Percentiles rank a stretch among this genome's conserved stretches.
Conservation (phyloP, 352 stramenopile genomes). For the Phytophthora sp. region DNA sequence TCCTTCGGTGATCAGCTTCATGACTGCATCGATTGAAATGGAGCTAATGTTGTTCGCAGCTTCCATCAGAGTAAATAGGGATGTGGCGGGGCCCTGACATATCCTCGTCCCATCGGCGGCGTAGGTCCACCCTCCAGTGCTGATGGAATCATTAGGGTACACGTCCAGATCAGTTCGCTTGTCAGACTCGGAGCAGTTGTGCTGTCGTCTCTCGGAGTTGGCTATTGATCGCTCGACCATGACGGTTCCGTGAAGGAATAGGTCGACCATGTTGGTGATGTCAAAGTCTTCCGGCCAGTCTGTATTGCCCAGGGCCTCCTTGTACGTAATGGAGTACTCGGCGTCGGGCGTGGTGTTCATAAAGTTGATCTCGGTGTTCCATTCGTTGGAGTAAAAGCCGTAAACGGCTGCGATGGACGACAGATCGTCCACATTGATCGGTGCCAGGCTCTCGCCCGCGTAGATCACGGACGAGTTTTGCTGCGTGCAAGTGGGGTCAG, state of each 20-base stretch:
- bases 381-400: constrained; percentile 55
- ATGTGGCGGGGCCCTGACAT: constrained; percentile 43
- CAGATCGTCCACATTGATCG: constrained; percentile 50
- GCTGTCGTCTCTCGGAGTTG: constrained; percentile 34
- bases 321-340: constrained; percentile 18
- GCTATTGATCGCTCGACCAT: constrained; percentile 45
- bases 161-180: constrained; percentile 26
- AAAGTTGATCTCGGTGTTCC: constrained; percentile 50
- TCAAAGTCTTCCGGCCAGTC: constrained; percentile 29
- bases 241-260: constrained; percentile 51
- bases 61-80: constrained; percentile 38
- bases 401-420: constrained; percentile 47
- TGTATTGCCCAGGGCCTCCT: constrained; percentile 13
- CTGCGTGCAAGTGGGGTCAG: constrained; percentile 34
- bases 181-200: constrained; percentile 51
- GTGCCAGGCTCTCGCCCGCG: constrained; percentile 24
- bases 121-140: constrained; percentile 31
- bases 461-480: constrained; percentile 27
- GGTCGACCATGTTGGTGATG: constrained; percentile 24
- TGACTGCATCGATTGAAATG: constrained; percentile 19
- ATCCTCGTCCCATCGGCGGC: constrained; percentile 38
- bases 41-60: constrained; percentile 18
- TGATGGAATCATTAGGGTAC: constrained; percentile 7
- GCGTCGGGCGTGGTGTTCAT: constrained; percentile 16
- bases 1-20: constrained; percentile 21